Conservation (phyloP, 2,329 filamentous ascomycete species). For the Pestalotiopsis sp. region DNA sequence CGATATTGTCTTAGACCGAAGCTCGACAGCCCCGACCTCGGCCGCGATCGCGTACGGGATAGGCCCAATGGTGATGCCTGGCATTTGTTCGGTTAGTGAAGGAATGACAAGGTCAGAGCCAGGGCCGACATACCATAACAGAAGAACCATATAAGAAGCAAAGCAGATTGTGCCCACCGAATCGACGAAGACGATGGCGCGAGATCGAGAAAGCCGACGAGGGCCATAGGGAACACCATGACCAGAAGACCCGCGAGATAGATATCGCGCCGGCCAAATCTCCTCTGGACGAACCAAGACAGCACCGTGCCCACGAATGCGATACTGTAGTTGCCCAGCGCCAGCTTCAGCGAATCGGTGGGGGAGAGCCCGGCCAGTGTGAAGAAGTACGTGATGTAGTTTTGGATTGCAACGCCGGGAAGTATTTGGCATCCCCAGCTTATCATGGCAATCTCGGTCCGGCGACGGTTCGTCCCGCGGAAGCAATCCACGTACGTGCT, state of each 20-base stretch:
- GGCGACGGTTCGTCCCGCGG: neutral
- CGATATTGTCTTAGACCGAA: neutral
- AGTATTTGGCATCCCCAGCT: slow-evolving; percentile 2
- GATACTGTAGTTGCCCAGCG: neutral
- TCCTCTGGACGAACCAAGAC: neutral
- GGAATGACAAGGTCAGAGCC: neutral
- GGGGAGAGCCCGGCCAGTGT: neutral
- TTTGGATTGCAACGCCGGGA: neutral
- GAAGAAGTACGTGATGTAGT: slow-evolving; percentile 1
- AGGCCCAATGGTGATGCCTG: neutral
- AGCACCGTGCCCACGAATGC: neutral
- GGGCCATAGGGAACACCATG: neutral
- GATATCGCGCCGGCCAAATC: neutral
- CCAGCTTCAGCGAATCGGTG: neutral
- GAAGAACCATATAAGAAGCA: neutral
- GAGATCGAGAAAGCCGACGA: neutral
- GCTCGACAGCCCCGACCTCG: neutral
- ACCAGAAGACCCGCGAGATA: neutral
- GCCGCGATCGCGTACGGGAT: neutral
- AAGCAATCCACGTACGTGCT: neutral
- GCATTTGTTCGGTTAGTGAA: neutral
- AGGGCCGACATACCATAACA: neutral
- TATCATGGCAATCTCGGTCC: neutral
- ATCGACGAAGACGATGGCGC: neutral
- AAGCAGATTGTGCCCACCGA: neutral